Conservation (phyloP, 2,329 filamentous ascomycete genomes). For the Periconia sp. region DNA sequence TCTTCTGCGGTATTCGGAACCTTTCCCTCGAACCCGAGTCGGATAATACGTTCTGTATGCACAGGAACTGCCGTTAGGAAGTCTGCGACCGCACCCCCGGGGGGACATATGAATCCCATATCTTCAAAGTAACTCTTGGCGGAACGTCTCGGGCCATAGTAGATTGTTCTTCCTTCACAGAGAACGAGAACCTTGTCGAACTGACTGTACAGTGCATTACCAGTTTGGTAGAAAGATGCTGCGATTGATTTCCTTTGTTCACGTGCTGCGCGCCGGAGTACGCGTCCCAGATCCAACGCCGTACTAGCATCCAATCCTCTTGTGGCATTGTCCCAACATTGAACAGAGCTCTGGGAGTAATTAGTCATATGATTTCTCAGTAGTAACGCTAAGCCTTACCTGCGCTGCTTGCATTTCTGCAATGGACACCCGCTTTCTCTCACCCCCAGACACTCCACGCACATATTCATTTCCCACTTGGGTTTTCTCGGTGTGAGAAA, state of each 20-base stretch:
- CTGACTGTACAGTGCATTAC: slow-evolving; percentile 54
- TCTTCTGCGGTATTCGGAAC: slow-evolving; percentile 54
- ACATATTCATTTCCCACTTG: slow-evolving; percentile 67
- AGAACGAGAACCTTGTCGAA: slow-evolving; percentile 71
- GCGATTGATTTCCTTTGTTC: too few relatives aligned
- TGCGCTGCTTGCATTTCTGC: slow-evolving; percentile 60
- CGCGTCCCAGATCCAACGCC: slow-evolving; percentile 57
- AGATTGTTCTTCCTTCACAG: slow-evolving; percentile 70
- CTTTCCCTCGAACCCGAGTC: slow-evolving; percentile 46
- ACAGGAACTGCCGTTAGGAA: slow-evolving; percentile 75
- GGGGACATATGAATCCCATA: slow-evolving; percentile 71
- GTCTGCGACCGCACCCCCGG: slow-evolving; percentile 71
- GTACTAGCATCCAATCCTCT: slow-evolving; percentile 32
- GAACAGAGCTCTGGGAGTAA: too few relatives aligned
- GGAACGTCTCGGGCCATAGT: slow-evolving; percentile 64
- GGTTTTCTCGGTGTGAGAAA: slow-evolving; percentile 59
- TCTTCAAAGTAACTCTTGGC: slow-evolving; percentile 70
- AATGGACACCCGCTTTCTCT: slow-evolving; percentile 68
- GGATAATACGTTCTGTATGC: slow-evolving; percentile 49
- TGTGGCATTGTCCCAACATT: slow-evolving; percentile 44
- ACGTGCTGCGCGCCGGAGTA: slow-evolving; percentile 39
- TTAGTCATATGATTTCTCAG: too few relatives aligned
- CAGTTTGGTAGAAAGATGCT: too few relatives aligned
- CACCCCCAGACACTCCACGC: slow-evolving; percentile 66
- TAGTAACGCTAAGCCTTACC: too few relatives aligned